Conservation (phyloP, 805 yeast species). For the Ogataea angusta region DNA sequence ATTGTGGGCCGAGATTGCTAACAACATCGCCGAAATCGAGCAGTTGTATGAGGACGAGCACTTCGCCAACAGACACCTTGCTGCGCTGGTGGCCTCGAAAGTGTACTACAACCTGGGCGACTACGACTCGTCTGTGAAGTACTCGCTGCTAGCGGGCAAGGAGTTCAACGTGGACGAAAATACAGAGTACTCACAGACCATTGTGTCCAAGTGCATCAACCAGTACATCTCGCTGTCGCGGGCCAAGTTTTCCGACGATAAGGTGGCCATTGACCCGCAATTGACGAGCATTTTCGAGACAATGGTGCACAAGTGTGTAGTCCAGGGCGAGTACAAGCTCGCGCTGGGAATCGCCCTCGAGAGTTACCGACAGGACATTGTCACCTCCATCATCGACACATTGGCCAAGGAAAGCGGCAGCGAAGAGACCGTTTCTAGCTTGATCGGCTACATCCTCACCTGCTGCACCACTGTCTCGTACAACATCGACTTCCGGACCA, state of each 20-base stretch:
- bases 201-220: slow-evolving; percentile 89
- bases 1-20: slow-evolving; percentile 96
- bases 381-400: slow-evolving; percentile 51
- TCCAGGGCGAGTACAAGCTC: slow-evolving; percentile 65
- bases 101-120: slow-evolving; percentile 91
- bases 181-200: slow-evolving; percentile 88
- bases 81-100: slow-evolving; percentile 90
- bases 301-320: slow-evolving; percentile 80
- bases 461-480: slow-evolving; percentile 67
- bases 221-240: slow-evolving; percentile 69
- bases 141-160: slow-evolving; percentile 79
- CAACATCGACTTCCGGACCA: slow-evolving; percentile 62
- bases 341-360: slow-evolving; percentile 92
- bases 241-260: slow-evolving; percentile 35
- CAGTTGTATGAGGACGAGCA: slow-evolving; percentile 81
- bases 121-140: slow-evolving; percentile 84
- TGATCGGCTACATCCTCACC: slow-evolving; percentile 72
- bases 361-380: slow-evolving; percentile 79
- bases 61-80: slow-evolving; percentile 68
- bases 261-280: slow-evolving; percentile 50
- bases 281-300: slow-evolving; percentile 72
- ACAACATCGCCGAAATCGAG: slow-evolving; percentile 82
- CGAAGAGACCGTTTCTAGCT: slow-evolving; percentile 51
- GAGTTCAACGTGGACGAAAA: slow-evolving; percentile 71
- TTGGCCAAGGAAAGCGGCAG: slow-evolving; percentile 34